Percentiles rank a stretch among this genome's conserved stretches.
Conservation (phyloP, 2,329 filamentous ascomycete species). For the Aspergillus sp. region DNA sequence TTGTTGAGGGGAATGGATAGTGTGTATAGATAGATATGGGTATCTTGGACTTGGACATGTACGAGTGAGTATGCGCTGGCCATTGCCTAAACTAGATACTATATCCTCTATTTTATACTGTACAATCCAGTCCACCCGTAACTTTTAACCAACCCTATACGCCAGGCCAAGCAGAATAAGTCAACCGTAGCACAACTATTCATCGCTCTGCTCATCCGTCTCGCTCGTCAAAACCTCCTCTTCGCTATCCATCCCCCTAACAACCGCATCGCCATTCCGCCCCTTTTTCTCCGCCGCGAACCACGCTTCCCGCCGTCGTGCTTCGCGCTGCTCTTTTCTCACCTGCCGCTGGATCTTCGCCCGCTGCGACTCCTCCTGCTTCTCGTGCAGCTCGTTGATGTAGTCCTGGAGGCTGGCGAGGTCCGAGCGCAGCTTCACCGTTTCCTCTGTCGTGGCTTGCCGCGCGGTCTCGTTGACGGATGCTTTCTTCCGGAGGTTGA, state of each 20-base stretch:
- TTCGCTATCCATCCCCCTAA: slow-evolving; percentile 31
- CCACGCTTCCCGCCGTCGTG: slow-evolving; percentile 34
- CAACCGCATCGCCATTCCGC: slow-evolving; percentile 30
- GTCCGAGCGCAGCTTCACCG: slow-evolving; percentile 27
- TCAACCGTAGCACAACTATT: too few relatives aligned
- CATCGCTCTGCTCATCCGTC: slow-evolving; percentile 28
- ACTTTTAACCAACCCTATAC: background rate
- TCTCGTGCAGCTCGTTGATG: slow-evolving; percentile 30
- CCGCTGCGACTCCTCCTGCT: slow-evolving; percentile 25
- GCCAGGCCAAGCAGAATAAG: too few relatives aligned
- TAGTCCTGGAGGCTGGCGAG: slow-evolving; percentile 28
- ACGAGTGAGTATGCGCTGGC: background rate
- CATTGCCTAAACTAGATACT: too few relatives aligned
- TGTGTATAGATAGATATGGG: background rate
- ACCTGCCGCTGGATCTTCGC: slow-evolving; percentile 25
- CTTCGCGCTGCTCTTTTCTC: slow-evolving; percentile 31
- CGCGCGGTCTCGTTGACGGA: slow-evolving; percentile 27
- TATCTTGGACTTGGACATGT: background rate
- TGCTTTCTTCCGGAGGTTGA: slow-evolving; percentile 29
- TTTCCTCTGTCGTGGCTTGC: slow-evolving; percentile 25
- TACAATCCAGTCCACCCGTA: too few relatives aligned
- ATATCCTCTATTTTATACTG: too few relatives aligned
- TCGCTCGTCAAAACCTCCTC: slow-evolving; percentile 25
- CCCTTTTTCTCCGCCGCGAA: slow-evolving; percentile 37
- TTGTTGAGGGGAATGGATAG: slow-evolving; percentile 32